phyloP scores from a whole-genome alignment of 2,329 filamentous ascomycete genomes.

The Talaromyces sp. region DNA sequence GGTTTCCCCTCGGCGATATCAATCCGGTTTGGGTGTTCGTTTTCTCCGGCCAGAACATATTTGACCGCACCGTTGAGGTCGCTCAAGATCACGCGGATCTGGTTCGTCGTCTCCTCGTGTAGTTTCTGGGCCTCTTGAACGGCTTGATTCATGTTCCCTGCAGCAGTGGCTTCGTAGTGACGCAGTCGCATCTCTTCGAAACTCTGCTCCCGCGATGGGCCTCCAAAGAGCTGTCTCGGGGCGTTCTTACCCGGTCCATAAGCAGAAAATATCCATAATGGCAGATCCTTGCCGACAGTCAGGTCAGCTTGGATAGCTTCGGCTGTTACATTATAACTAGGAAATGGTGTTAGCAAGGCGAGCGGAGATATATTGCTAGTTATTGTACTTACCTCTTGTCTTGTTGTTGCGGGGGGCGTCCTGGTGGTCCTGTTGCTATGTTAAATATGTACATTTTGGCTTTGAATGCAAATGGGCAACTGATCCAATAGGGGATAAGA shows the following conservation, averaged over 20 bases:
- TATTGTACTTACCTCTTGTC: conserved; percentile 6
- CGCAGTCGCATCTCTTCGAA: conserved; percentile 76
- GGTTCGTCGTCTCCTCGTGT: conserved; percentile 60
- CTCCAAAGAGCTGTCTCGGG: conserved; percentile 79
- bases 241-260: conserved; percentile 75
- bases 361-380: not conserved
- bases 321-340: conserved; percentile 51
- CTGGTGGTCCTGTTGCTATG: not conserved
- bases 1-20: conserved; percentile 45
- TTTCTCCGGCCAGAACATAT: conserved; percentile 61
- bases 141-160: conserved; percentile 55
- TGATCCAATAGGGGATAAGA: not conserved
- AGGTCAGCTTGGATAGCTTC: conserved; percentile 63
- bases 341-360: conserved; percentile 11
- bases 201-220: conserved; percentile 72
- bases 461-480: not conserved
- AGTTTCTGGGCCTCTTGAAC: conserved; percentile 51
- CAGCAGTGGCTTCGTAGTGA: conserved; percentile 61
- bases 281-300: conserved; percentile 56
- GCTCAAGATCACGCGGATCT: conserved; percentile 65
- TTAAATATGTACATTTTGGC: not conserved
- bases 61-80: conserved; percentile 68
- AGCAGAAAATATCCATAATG: conserved; percentile 79
- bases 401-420: conserved; percentile 9
- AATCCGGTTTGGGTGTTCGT: conserved; percentile 69